A percentile compares a stretch with the other conserved stretches of the same genome.
These are phyloP conservation scores for Castanea mollissima DNA, from an alignment of 306 rosid genomes.

Conservation along the genomic window DNA sequence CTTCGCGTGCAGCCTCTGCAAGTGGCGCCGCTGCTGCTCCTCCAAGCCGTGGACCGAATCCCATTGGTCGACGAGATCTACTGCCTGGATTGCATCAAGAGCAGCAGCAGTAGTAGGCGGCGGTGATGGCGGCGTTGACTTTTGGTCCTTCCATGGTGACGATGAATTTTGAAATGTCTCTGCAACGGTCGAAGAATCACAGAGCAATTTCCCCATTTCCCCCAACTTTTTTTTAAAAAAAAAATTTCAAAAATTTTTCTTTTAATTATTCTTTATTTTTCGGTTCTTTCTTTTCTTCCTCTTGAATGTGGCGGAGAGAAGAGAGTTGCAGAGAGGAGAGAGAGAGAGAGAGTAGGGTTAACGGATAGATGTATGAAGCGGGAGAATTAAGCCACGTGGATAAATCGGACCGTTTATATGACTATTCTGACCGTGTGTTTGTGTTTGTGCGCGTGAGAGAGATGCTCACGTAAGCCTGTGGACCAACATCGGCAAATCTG, in stretches of 20 bases:
- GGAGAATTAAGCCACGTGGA: conserved; percentile 70
- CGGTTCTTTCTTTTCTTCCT: not conserved
- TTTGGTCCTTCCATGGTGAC: conserved; percentile 68
- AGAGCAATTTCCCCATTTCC: conserved; percentile 85
- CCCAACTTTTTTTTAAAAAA: not conserved
- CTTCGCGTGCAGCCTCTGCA: conserved; percentile 69
- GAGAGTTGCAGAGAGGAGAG: conserved; percentile 48
- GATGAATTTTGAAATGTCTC: conserved; percentile 67
- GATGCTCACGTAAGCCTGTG: conserved; percentile 21
- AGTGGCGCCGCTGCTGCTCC: conserved; percentile 80
- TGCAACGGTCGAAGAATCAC: conserved; percentile 79
- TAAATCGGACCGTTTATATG: conserved; percentile 17
- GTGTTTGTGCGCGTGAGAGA: not conserved
- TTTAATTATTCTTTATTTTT: not conserved
- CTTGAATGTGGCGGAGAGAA: conserved; percentile 41
- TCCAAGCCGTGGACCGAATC: conserved; percentile 81
- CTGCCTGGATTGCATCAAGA: conserved; percentile 39
- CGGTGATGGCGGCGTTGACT: conserved; percentile 26
- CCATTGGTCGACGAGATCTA: conserved; percentile 81
- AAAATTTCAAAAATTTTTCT: not conserved
- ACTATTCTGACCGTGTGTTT: conserved; percentile 19
- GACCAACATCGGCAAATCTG: conserved; percentile 13
- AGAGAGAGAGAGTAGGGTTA: conserved; percentile 45
- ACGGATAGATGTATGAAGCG: conserved; percentile 75
- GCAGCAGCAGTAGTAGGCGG: not conserved